Evolutionary conservation across 2,329 filamentous ascomycete genomes (phyloP), one percentile per base, ranked within the genome.

Genomic region (Chrysoporthe austroafricana): DNA sequence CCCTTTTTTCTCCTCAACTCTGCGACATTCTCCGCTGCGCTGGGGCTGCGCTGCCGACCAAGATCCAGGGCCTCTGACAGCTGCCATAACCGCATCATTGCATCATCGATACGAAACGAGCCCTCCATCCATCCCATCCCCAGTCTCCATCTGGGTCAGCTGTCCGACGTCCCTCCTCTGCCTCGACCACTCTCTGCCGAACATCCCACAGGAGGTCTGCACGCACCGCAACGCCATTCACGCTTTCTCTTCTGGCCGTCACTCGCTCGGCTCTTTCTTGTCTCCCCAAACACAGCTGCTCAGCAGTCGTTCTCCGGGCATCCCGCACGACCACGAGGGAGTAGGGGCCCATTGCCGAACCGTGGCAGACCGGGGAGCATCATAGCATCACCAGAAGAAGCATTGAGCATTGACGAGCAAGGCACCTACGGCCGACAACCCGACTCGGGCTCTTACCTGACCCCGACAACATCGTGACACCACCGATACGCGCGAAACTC

Each of bases 51-150:
- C 32, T 57, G 54, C 21, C 21, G 48, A 52, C 21, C 48, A 52
- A 26, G 21, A 39, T 13, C n/a, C 44, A 48, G 44, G 44, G 44
- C 44, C 44, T n/a, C 21, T 21, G 46, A 50, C 46, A 50, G 46
- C 46, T 50, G 46, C 46, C 32, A 21, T 14, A 21, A 21, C 50
- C 16, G 50, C 50, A 54, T 34, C 50, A 54, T 54, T 54, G 50
- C 50, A 54, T 54, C 50, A 54, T 54, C 11, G 32, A 57, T 36
- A 36, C 34, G 54, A 54, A 7, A 57, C 54, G 54, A 57, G 54
- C 9, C 21, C 26, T 26, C 26, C 26, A 26, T 26, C 26, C 26
- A 26, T 26, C 4, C 48, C n/a, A 52, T 52, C 9, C 48, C n/a
- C n/a, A 57, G 54, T 57, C 16, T n/a, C n/a, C 54, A 57, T 57